phyloP scores from a whole-genome alignment of 1,284 basidiomycete genomes.

The Ganoderma leucocontextum region DNA sequence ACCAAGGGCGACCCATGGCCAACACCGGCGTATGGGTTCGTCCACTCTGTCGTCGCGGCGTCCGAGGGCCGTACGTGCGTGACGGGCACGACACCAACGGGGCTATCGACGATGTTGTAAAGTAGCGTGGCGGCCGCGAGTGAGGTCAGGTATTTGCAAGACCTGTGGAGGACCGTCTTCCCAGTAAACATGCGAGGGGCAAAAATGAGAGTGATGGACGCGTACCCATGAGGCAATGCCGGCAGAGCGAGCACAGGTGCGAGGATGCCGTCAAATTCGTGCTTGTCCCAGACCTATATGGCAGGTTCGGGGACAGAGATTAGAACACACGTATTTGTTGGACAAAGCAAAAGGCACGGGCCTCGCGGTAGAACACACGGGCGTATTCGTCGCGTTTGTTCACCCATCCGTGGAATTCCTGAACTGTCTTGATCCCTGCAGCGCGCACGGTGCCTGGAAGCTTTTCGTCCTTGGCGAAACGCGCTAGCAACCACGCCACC shows the following conservation, averaged over 20 bases:
- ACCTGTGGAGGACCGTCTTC: conserved; percentile 17
- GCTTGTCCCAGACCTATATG: conserved; percentile 73
- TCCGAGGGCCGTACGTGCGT: conserved; percentile 79
- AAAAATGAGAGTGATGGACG: conserved; percentile 2
- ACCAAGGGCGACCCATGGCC: conserved; percentile 60
- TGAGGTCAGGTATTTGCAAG: conserved; percentile 32
- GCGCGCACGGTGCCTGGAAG: conserved; percentile 59
- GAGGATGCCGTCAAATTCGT: conserved; percentile 79
- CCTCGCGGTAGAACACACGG: conserved; percentile 65
- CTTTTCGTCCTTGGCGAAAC: conserved; percentile 61
- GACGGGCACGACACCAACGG: conserved; percentile 83
- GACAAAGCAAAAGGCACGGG: conserved; percentile 38
- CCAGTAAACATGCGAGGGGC: neutral
- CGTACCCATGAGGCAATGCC: conserved; percentile 75
- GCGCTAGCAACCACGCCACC: conserved; percentile 56
- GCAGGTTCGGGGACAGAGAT: neutral
- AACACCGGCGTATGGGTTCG: conserved; percentile 44
- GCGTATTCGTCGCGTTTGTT: conserved; percentile 61
- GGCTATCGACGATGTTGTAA: conserved; percentile 82
- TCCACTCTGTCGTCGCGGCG: conserved; percentile 65
- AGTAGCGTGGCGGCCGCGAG: conserved; percentile 45
- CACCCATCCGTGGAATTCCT: conserved; percentile 60
- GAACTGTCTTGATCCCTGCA: conserved; percentile 60
- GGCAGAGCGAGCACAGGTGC: conserved; percentile 81
- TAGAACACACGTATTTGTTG: neutral